Base-by-base conservation (phyloP, 148 eudicot species). In the Rhododendron ovatum region DNA sequence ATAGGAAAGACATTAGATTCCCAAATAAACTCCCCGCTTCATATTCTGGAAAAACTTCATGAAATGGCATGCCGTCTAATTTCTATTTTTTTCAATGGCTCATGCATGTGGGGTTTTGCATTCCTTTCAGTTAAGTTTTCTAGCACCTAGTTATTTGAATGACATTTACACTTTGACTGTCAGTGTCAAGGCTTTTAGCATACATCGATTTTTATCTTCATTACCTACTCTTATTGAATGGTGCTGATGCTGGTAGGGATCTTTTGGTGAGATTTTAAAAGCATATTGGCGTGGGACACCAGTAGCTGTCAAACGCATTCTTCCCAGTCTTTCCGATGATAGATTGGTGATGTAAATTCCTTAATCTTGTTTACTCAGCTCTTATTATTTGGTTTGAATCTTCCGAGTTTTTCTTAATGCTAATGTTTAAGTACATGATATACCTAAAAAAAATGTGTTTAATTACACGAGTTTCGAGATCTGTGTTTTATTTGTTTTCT, bases 241-340 rank as follows among this genome's bases (percentile, higher is more conserved):
- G 37, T 87, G 47, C 41, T 85, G 59, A 88, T 84, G 86, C 65
- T 87, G 84, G 43, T 89, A 97, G 99, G 99, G 99, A 11, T 97
- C 99, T 83, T 97, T 97, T 88, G 99, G 99, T 84, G 99, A 97
- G 92, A 97, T 97, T 84, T 74, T 97, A 91, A 95, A 93, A 94
- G 98, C 98, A 81, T 53, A 89, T 84, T 97, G 99, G 99, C 95
- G 99, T 80, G 98, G 99, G 89, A 97, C 99, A 90, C 98, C 99
- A 65, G 99, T 97, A 82, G 99, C 99, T 86, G 94, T 97, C 85
- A 97, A 97, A 87, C 98, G 99, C 84, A 97, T 95, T 86, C 98
- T 97, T 89, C 99, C 99, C 88, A 94, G 91, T 85, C 99, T 95
- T 87, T 95, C 98, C 75, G 96, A 95, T 80, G 99, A 97, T 90